A percentile compares a stretch with the other conserved stretches of the same genome.
These are phyloP conservation scores for Tolypocladium ophioglossoides DNA, from an alignment of 2,329 filamentous ascomycete genomes.

Conservation along the genomic window DNA sequence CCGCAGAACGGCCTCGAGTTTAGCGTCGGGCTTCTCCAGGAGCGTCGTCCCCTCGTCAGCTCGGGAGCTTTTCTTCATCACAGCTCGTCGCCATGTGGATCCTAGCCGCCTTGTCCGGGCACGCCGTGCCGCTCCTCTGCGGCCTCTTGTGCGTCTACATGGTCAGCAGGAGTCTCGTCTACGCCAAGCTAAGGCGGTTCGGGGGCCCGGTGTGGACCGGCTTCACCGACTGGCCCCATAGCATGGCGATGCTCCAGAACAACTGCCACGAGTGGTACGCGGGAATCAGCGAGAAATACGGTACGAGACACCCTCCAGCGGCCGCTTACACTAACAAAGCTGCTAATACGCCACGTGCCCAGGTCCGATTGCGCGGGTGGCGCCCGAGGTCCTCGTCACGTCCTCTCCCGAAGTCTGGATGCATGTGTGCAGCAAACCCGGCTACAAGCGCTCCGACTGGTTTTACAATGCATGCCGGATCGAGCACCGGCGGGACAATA, in stretches of 20 bases:
- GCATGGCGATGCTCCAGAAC: slow-evolving; percentile 10
- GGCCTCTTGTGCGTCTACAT: background rate
- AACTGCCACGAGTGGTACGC: slow-evolving; percentile 15
- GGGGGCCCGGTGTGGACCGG: slow-evolving; percentile 11
- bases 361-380: slow-evolving; percentile 19
- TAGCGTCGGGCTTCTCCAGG: background rate
- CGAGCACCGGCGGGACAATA: slow-evolving; percentile 38
- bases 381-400: slow-evolving; percentile 37
- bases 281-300: slow-evolving; percentile 14
- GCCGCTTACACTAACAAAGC: background rate
- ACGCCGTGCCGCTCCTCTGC: background rate
- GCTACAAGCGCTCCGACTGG: slow-evolving; percentile 31
- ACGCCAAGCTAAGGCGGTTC: slow-evolving; percentile 11
- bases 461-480: slow-evolving; percentile 34
- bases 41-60: background rate
- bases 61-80: background rate
- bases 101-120: background rate
- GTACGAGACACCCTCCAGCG: slow-evolving; percentile 1
- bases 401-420: slow-evolving; percentile 35
- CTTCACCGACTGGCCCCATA: slow-evolving; percentile 13
- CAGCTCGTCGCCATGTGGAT: background rate
- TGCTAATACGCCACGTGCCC: background rate
- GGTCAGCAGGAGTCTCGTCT: slow-evolving; percentile 1
- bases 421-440: slow-evolving; percentile 29
- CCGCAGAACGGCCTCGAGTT: background rate